Percentiles rank a stretch among this genome's conserved stretches.
phyloP scores from a whole-genome alignment of 805 yeast species.

The Pichia exigua region DNA sequence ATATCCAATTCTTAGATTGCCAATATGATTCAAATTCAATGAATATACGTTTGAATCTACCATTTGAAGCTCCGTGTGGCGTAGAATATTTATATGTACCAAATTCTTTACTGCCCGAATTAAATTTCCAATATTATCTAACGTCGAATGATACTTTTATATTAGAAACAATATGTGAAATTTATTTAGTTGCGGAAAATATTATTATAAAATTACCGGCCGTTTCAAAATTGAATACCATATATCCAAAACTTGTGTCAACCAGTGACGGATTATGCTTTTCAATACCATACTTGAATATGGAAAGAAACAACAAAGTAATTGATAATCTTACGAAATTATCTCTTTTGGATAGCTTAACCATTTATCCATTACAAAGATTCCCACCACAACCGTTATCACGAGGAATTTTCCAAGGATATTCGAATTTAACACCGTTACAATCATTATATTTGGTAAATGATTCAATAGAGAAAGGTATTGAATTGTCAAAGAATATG shows the following conservation, averaged over 20 bases:
- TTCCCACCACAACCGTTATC: conserved; percentile 13
- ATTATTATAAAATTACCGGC: conserved; percentile 16
- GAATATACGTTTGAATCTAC: neutral
- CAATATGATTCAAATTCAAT: conserved; percentile 4
- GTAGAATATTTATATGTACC: conserved; percentile 4
- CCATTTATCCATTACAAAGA: conserved; percentile 15
- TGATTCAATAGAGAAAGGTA: conserved; percentile 18
- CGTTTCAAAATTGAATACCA: neutral
- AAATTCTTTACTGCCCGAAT: neutral
- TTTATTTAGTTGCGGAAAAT: conserved; percentile 20
- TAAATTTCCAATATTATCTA: neutral
- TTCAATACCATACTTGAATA: conserved; percentile 18
- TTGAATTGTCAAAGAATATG: conserved; percentile 7
- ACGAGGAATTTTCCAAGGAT: conserved; percentile 16
- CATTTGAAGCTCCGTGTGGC: neutral
- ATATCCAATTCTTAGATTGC: conserved; percentile 9
- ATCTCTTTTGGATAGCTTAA: neutral
- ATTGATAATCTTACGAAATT: conserved; percentile 13
- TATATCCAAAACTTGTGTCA: neutral
- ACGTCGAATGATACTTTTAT: conserved; percentile 6
- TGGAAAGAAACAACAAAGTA: conserved; percentile 15
- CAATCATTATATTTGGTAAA: conserved; percentile 17
- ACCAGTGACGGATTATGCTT: conserved; percentile 10
- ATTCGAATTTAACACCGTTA: conserved; percentile 10
- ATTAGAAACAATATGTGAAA: conserved; percentile 14